Base-by-base conservation (phyloP, 2,329 filamentous ascomycete genomes). In the Calonectria pauciramosa region DNA sequence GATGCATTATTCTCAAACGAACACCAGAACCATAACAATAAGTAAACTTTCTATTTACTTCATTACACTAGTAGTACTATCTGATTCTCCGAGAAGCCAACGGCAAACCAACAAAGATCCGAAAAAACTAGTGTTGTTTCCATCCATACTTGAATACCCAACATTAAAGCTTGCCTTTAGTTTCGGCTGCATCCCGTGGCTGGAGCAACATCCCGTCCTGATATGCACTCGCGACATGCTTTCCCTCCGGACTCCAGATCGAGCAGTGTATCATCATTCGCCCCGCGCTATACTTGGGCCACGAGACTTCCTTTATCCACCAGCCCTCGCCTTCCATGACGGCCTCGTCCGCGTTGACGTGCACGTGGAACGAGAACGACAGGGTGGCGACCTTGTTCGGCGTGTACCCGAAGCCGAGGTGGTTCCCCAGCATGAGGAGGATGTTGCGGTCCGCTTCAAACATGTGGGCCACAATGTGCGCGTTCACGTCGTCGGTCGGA, bases 381-480 rank as follows among this genome's bases (percentile, higher is more conserved):
- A 91, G 77, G 44, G 84, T 89, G 3, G 87, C 88, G 1, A 85
- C 87, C 18, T 84, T 80, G 3, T 83, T 86, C 4, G 89, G 73
- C 16, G 83, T 82, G 76, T 81, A 82, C 0, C 88, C 89, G 36
- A 89, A 87, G 4, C 87, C 89, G 3, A 89, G 77, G 41, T 90
- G 85, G 75, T 90, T 89, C 4, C 83, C 86, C 8, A 87, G 79
- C 88, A 90, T 90, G 44, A 90, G 83, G 34, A 91, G 80, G 0
- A 89, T 88, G 71, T 91, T 91, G n/a, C 89, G 84, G 74, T 91
- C 90, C 0, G 88, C 87, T 63, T 87, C 88, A 75, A 86, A 91
- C 0, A 89, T 88, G 76, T 91, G 90, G 26, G 85, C 86, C 1
- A 87, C 80, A 10, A 90, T 83, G 76, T 91, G 89, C 11, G 82